phyloP scores from a whole-genome alignment of 495 filamentous ascomycete species.

The Aspergillus taichungensis region DNA sequence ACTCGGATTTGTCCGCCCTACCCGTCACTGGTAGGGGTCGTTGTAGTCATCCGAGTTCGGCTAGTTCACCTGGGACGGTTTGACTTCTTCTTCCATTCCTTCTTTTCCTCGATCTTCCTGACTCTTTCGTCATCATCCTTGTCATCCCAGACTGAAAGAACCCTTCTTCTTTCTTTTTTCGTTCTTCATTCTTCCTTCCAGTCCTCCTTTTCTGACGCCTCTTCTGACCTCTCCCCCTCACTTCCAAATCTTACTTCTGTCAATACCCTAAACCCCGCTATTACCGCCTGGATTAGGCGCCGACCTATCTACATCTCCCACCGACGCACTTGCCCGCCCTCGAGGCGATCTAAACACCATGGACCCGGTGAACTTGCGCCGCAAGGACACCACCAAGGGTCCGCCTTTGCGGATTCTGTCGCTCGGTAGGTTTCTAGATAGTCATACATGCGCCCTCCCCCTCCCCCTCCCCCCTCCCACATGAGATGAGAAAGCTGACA shows the following conservation, averaged over 20 bases:
- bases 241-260: background rate
- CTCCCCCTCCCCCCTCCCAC: background rate
- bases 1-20: too few relatives aligned
- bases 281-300: background rate
- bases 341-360: constrained; percentile 11
- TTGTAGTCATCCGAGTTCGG: too few relatives aligned
- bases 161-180: background rate
- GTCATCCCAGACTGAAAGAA: too few relatives aligned
- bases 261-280: background rate
- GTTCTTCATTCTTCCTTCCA: constrained; percentile 1
- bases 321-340: background rate
- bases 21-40: too few relatives aligned
- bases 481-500: constrained; percentile 7
- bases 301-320: background rate
- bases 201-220: background rate
- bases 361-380: constrained; percentile 40
- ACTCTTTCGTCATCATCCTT: too few relatives aligned
- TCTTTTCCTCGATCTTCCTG: too few relatives aligned
- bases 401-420: constrained; percentile 87
- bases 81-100: too few relatives aligned
- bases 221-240: background rate
- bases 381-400: constrained; percentile 91
- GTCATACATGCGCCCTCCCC: background rate
- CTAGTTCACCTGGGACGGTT: too few relatives aligned
- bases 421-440: constrained; percentile 53